Conservation (phyloP, 1,284 basidiomycete species). For the Malassezia brasiliensis region DNA sequence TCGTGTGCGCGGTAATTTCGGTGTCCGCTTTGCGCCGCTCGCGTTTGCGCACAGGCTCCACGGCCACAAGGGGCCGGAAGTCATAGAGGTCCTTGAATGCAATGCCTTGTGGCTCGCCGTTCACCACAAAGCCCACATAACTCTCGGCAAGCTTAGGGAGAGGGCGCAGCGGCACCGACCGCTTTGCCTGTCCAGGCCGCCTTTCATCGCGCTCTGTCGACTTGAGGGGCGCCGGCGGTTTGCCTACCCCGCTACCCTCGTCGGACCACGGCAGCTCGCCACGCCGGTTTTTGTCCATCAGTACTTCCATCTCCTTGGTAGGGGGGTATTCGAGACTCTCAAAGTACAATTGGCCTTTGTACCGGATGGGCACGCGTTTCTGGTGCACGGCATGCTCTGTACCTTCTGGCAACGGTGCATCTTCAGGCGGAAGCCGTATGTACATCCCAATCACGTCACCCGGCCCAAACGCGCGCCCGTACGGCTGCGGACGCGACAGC, state of each 20-base stretch:
- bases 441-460: conserved; percentile 91
- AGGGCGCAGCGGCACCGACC: conserved; percentile 53
- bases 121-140: conserved; percentile 78
- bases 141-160: conserved; percentile 65
- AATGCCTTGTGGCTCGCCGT: conserved; percentile 72
- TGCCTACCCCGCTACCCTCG: neutral
- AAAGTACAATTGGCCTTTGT: conserved; percentile 92
- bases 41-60: conserved; percentile 7
- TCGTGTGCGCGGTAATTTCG: conserved; percentile 26
- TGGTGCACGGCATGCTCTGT: conserved; percentile 24
- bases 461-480: conserved; percentile 60
- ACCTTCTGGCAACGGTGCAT: conserved; percentile 19
- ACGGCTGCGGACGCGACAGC: conserved; percentile 67
- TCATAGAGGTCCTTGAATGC: conserved; percentile 86
- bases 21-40: conserved; percentile 4
- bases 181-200: conserved; percentile 4
- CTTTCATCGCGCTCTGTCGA: conserved; percentile 14
- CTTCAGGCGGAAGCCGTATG: conserved; percentile 63
- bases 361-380: conserved; percentile 62
- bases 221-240: conserved; percentile 19
- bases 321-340: conserved; percentile 83
- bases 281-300: conserved; percentile 50
- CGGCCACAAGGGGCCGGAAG: conserved; percentile 62
- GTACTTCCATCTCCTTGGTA: conserved; percentile 79
- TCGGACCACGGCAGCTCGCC: conserved; percentile 1